These are phyloP conservation scores for Chenopodium suecicum DNA, from an alignment of 148 eudicot species.

Conservation along the genomic window DNA sequence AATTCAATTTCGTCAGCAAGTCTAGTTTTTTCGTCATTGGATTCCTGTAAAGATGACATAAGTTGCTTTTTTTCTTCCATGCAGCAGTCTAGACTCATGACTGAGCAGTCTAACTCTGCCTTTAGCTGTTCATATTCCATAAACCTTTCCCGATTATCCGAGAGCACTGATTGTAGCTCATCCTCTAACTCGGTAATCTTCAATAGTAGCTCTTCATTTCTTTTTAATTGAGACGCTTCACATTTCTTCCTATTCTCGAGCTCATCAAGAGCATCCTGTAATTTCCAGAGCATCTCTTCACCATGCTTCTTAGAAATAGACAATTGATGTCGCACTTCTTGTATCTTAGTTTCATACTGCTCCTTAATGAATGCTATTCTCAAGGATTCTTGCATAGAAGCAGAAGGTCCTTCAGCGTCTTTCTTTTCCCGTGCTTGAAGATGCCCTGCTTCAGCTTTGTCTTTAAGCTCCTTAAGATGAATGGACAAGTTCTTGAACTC, in stretches of 20 bases:
- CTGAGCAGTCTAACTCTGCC: constrained; percentile 84
- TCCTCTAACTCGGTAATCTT: constrained; percentile 65
- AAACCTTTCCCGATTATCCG: constrained; percentile 67
- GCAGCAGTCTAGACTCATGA: constrained; percentile 84
- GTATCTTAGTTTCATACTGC: constrained; percentile 77
- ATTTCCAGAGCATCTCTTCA: constrained; percentile 83
- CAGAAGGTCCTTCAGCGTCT: constrained; percentile 54
- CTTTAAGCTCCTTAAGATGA: constrained; percentile 88
- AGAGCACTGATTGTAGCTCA: constrained; percentile 50
- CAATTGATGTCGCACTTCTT: constrained; percentile 76
- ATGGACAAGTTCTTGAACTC: constrained; percentile 85
- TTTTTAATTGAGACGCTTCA: constrained; percentile 64
- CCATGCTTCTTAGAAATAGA: constrained; percentile 81
- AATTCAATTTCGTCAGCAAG: constrained; percentile 41
- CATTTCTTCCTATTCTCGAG: constrained; percentile 67
- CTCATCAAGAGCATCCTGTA: constrained; percentile 85
- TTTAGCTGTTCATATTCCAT: constrained; percentile 62
- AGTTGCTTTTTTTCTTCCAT: constrained; percentile 91
- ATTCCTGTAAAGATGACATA: constrained; percentile 49
- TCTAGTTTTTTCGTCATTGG: constrained; percentile 48
- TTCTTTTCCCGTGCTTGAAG: constrained; percentile 49
- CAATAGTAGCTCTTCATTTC: constrained; percentile 64
- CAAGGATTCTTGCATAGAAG: constrained; percentile 66
- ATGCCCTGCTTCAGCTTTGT: constrained; percentile 68
- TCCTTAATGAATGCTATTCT: constrained; percentile 89